Evolutionary conservation across 2,329 filamentous ascomycete genomes (phyloP).

Genomic region (Myriosclerotinia curreyana): DNA sequence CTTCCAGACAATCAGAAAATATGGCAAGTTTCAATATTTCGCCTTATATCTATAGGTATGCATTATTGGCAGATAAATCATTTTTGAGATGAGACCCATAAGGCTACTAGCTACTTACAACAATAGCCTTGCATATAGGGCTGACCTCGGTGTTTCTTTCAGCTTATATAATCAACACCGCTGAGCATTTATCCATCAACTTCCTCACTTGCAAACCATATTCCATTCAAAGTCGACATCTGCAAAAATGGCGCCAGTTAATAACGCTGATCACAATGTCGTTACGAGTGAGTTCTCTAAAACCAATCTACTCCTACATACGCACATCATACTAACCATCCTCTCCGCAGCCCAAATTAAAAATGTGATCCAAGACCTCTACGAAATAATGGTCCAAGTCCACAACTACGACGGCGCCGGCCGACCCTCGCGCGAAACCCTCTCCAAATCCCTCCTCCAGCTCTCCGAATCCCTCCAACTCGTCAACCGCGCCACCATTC

Average conservation of each 20-base stretch:
- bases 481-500: constrained; percentile 31
- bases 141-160: neutral
- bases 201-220: neutral
- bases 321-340: neutral
- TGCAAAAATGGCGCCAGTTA: constrained; percentile 19
- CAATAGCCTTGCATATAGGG: constrained; percentile 6
- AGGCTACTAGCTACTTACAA: neutral
- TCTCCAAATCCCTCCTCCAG: constrained; percentile 42
- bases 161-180: neutral
- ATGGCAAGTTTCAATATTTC: no score
- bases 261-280: constrained; percentile 14
- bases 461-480: constrained; percentile 14
- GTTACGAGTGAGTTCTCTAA: constrained; percentile 10
- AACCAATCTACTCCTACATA: neutral
- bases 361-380: constrained; percentile 61
- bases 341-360: constrained; percentile 47
- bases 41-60: no score
- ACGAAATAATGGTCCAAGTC: constrained; percentile 61
- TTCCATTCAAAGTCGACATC: neutral
- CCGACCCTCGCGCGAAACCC: constrained; percentile 50
- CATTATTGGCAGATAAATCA: no score
- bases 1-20: no score
- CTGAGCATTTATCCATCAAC: neutral
- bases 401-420: constrained; percentile 57
- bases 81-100: no score